Base-by-base conservation (phyloP, 2,329 filamentous ascomycete species). In the Pseudogymnoascus sp. region DNA sequence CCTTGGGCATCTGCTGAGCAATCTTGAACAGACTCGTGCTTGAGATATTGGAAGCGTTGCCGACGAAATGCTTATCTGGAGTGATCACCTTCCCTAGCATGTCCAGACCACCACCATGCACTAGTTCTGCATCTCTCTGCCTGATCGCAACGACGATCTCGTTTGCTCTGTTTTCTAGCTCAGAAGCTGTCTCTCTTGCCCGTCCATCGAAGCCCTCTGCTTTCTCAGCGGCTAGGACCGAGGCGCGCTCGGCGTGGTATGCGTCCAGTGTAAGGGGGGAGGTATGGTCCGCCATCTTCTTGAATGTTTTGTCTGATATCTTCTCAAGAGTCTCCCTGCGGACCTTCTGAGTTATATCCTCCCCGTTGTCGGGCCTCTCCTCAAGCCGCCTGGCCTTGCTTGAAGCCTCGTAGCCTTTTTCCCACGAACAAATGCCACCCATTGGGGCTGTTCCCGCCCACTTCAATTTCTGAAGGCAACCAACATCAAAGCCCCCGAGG, bases 1-100 rank as follows among this genome's bases (percentile, higher is more conserved):
- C 88, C 72, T 92, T 92, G 41, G 88, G 88, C 77, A 89, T 81
- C 62, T 72, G 69, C 33, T 75, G 75, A 5, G 84, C 81, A 26
- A 87, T 78, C 29, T 76, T 66, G 66, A 85, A 83, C 11, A 91
- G 69, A 44, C 75, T 72, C 7, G 87, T 89, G 54, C 77, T 60
- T 37, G 79, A 72, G 66, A 87, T 83, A 40, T 83, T 71, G 60
- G 78, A 71, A 47, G 76, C 71, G 66, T 85, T 85, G 59, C 79
- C 77, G 24, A 86, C 73, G 68, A 84, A 87, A 69, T 85, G 84
- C 66, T 84, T 82, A 26, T 79, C 80, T 4, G 47, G 47, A 4
- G 47, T 54, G n/a, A 54, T 33, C 15, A 54, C 47, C 13, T 54
- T 54, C 47, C 47, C 47, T 10, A 54, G 35, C 47, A 33, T 54